A percentile compares a stretch with the other conserved stretches of the same genome.
phyloP scores from a whole-genome alignment of 805 yeast species.

The Hanseniaspora osmophila region DNA sequence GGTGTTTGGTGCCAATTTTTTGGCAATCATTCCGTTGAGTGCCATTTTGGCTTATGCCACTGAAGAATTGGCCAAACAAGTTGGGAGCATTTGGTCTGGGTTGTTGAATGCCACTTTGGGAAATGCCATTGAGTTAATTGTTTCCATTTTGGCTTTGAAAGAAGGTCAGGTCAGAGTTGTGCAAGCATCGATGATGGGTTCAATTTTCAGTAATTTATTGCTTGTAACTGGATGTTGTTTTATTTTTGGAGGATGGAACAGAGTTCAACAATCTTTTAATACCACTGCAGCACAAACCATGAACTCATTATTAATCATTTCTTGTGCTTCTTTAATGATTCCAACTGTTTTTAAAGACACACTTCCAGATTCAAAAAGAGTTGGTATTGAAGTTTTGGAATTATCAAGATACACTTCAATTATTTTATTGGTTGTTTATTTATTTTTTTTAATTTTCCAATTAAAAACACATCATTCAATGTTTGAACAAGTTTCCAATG shows the following conservation, averaged over 20 bases:
- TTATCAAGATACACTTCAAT: conserved; percentile 80
- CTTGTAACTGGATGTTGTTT: conserved; percentile 93
- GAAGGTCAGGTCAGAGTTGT: conserved; percentile 86
- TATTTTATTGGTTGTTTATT: conserved; percentile 61
- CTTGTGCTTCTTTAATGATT: conserved; percentile 74
- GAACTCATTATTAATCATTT: conserved; percentile 84
- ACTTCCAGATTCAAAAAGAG: conserved; percentile 31
- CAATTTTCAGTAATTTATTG: conserved; percentile 74
- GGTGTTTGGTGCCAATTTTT: conserved; percentile 62
- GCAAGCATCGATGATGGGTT: conserved; percentile 94
- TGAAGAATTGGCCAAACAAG: conserved; percentile 75
- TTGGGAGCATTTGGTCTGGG: conserved; percentile 89
- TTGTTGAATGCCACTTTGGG: conserved; percentile 93
- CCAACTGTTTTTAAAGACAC: conserved; percentile 95
- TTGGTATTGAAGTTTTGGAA: conserved; percentile 38
- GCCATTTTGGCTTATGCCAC: conserved; percentile 83
- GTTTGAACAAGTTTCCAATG: conserved; percentile 39
- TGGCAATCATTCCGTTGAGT: conserved; percentile 87
- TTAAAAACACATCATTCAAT: conserved; percentile 68
- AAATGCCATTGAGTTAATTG: conserved; percentile 93
- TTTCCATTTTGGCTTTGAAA: conserved; percentile 74
- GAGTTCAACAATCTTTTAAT: conserved; percentile 77
- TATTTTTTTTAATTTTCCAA: conserved; percentile 74
- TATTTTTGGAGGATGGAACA: conserved; percentile 78
- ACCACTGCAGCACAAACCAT: conserved; percentile 97